Conservation (phyloP, 1,284 basidiomycete species). For the Sporisorium exsertum region DNA sequence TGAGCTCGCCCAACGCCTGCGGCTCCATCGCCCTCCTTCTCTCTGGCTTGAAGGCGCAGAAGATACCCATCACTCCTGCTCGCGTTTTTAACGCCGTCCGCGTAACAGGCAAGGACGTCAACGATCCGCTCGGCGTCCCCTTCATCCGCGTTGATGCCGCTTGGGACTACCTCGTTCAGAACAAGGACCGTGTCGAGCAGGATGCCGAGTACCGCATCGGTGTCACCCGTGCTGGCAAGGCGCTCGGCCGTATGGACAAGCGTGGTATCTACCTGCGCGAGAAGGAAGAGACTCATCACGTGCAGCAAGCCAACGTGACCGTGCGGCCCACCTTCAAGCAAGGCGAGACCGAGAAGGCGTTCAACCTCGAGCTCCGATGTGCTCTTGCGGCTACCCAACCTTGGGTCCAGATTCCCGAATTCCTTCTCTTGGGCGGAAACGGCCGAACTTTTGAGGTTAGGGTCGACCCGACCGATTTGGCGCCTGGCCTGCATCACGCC, state of each 20-base stretch:
- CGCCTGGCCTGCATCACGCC: constrained; percentile 66
- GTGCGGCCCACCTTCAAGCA: constrained; percentile 64
- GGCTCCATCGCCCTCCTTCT: constrained; percentile 67
- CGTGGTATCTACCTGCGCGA: constrained; percentile 69
- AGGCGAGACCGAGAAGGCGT: constrained; percentile 65
- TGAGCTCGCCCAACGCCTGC: constrained; percentile 68
- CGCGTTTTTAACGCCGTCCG: constrained; percentile 68
- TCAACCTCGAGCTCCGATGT: constrained; percentile 64
- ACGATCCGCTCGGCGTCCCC: constrained; percentile 67
- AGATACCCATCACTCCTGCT: constrained; percentile 65
- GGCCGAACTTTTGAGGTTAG: constrained; percentile 69
- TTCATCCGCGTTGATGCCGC: constrained; percentile 68
- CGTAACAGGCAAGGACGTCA: constrained; percentile 67
- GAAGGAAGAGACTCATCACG: constrained; percentile 55
- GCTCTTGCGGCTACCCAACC: constrained; percentile 57
- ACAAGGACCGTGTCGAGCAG: constrained; percentile 62
- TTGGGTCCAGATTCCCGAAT: constrained; percentile 67
- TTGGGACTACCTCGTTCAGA: constrained; percentile 66
- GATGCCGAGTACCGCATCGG: constrained; percentile 67
- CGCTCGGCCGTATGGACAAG: constrained; percentile 51
- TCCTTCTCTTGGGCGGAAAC: constrained; percentile 65
- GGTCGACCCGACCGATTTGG: constrained; percentile 64
- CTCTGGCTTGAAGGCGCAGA: constrained; percentile 66
- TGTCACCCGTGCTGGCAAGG: constrained; percentile 66
- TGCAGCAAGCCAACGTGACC: constrained; percentile 64